Evolutionary conservation across 257 asterid species (phyloP), one percentile per base, ranked within the genome.

Genomic region (Solanum bulbocastanum): DNA sequence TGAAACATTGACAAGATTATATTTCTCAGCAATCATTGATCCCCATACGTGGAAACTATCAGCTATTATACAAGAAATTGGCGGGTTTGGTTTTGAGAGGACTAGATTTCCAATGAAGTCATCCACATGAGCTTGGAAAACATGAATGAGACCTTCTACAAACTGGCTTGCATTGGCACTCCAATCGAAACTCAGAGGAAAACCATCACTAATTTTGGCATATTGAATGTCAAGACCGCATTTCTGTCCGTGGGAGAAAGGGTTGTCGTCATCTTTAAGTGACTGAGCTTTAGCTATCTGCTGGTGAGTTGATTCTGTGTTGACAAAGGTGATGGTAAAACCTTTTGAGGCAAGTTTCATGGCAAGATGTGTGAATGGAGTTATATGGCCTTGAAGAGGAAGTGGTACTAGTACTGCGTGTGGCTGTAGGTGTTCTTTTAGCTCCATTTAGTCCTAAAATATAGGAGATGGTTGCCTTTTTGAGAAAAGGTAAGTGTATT

Each of bases 151-250:
- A 20, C 66, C 60, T 84, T 87, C 88, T 84, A 91, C 20, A 23
- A 76, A 86, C 40, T 62, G 42, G 69, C 76, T 87, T 18, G 84
- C 83, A 52, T 93, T 85, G 23, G 82, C 42, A 11, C 86, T 13
- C 52, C 95, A 89, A 11, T 94, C 92, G 60, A 89, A 92, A 2
- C 88, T 90, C 8, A 88, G 32, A 1, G 95, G 95, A 18, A 95
- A 87, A 1, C 98, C 98, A 27, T 95, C 98, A 20, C 27, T 76
- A 15, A 95, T 52, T 2, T 94, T 93, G 1, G 88, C 87, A 91
- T 93, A 95, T n/a, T 87, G 90, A 74, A 95, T 94, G 88, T 95
- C 95, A 42, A 93, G 94, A 85, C 96, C 97, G 4, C 90, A 89
- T 37, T 30, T 33, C 35, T 94, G 91, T 18, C 91, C 94, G 8